Evolutionary conservation across 805 yeast genomes (phyloP), one percentile per base, ranked within the genome.

Genomic region (Barnettozyma siamensis): DNA sequence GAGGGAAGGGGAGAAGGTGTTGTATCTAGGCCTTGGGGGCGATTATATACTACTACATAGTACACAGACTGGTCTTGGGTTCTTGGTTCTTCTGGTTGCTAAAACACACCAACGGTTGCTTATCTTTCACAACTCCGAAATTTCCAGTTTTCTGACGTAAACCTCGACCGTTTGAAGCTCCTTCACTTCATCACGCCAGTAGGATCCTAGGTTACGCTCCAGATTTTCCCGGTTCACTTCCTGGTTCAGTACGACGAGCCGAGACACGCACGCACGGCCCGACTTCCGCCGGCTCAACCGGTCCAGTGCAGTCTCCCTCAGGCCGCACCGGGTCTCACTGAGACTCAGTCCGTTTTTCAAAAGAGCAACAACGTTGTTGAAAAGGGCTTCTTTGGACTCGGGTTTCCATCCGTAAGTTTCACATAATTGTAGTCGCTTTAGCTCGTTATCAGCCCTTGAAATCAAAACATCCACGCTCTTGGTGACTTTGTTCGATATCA

Each of bases 361-460:
- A n/a, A 57, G 24, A 28, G 51, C 47, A 13, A 50, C 33, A 3
- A 43, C 20, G 33, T 57, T 57, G 11, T 38, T 43, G 5, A 26
- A 36, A 29, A 57, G 23, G 4, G 38, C 20, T 2, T 39, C 48
- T 7, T 27, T 23, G 31, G 54, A 54, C 13, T 49, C 47, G 1
- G 24, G 23, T 8, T 50, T 43, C 30, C 33, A 33, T 2, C 13
- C 7, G 18, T 16, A 33, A 10, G 17, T 19, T 3, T 21, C 29
- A 5, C n/a, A 26, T 26, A 41, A 33, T n/a, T 23, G 34, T 16
- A 29, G 18, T 29, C 57, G 42, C 7, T 24, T 7, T 12, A 54
- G 31, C 31, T 57, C 61, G 36, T 53, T 53, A 26, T 57, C 61
- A 1, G 58, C 53, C 21, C 61, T 48, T 24, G 40, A 44, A 8